Evolutionary conservation across 495 filamentous ascomycete species (phyloP).

Genomic region (Durotheca rogersii): DNA sequence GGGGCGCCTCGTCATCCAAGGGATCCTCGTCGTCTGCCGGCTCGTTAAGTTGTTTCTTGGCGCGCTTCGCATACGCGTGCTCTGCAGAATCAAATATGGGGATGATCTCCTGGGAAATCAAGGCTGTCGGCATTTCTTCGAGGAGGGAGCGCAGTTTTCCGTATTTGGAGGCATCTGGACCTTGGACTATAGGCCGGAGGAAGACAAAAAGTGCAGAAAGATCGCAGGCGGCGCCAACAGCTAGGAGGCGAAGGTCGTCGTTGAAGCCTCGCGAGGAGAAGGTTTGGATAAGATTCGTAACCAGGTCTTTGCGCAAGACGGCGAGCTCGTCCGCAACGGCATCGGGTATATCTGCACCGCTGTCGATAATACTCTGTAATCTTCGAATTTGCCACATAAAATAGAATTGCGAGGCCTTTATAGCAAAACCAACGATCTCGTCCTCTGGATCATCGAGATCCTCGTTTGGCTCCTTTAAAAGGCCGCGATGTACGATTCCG

Average conservation of each 20-base stretch:
- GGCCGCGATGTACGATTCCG: constrained; percentile 65
- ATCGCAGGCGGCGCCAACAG: constrained; percentile 74
- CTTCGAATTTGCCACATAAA: constrained; percentile 88
- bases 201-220: constrained; percentile 76
- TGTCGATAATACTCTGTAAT: constrained; percentile 43
- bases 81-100: constrained; percentile 75
- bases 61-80: constrained; percentile 68
- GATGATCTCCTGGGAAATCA: constrained; percentile 61
- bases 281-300: constrained; percentile 62
- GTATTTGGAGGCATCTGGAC: constrained; percentile 38
- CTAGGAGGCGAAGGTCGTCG: constrained; percentile 74
- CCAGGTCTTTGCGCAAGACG: constrained; percentile 56
- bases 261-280: constrained; percentile 63
- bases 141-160: constrained; percentile 62
- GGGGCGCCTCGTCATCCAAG: constrained; percentile 54
- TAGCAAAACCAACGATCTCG: constrained; percentile 69
- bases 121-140: constrained; percentile 58
- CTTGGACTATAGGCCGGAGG: constrained; percentile 52
- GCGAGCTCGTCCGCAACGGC: constrained; percentile 58
- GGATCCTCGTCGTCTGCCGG: constrained; percentile 69
- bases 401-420: constrained; percentile 76
- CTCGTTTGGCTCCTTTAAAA: constrained; percentile 60
- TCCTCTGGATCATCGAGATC: constrained; percentile 70
- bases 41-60: constrained; percentile 63
- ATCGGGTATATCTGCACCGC: constrained; percentile 46